Conservation (phyloP, 139 green algal genomes). For the Limnomonas spitsbergensis region DNA sequence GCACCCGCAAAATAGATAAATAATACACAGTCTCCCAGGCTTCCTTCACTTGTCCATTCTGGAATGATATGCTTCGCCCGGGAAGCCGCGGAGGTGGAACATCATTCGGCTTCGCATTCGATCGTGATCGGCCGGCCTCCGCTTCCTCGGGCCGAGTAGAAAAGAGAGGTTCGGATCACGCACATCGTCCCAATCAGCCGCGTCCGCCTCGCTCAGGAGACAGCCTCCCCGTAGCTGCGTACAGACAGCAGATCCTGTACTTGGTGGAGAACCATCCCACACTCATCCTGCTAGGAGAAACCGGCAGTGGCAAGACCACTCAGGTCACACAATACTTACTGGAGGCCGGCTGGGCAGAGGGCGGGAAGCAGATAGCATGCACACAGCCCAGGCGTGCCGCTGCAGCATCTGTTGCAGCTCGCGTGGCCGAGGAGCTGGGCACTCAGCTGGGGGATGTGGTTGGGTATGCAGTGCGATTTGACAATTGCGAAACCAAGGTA, state of each 20-base stretch:
- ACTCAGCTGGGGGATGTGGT: constrained; percentile 55
- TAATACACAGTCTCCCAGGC: no score
- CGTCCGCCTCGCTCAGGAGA: constrained; percentile 5
- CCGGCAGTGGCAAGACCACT: constrained; percentile 89
- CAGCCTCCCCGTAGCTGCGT: constrained; percentile 27
- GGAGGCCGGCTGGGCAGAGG: constrained; percentile 54
- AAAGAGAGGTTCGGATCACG: no score
- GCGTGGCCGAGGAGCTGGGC: constrained; percentile 81
- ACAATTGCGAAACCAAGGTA: constrained; percentile 38
- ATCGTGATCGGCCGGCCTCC: background rate
- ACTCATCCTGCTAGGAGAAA: constrained; percentile 89
- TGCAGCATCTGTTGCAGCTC: constrained; percentile 70
- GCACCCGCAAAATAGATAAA: no score
- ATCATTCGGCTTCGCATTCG: background rate
- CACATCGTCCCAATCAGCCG: background rate
- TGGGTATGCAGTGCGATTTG: constrained; percentile 84
- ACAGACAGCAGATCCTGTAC: constrained; percentile 68
- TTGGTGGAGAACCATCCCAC: constrained; percentile 71
- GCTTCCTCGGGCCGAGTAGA: no score
- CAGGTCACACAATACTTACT: constrained; percentile 69
- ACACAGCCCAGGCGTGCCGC: constrained; percentile 78
- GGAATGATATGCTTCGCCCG: background rate
- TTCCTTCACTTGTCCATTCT: no score
- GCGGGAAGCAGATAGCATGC: constrained; percentile 33
- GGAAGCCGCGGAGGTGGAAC: background rate